phyloP scores from a whole-genome alignment of 2,329 filamentous ascomycete genomes.

The Trichoderma lentiforme region DNA sequence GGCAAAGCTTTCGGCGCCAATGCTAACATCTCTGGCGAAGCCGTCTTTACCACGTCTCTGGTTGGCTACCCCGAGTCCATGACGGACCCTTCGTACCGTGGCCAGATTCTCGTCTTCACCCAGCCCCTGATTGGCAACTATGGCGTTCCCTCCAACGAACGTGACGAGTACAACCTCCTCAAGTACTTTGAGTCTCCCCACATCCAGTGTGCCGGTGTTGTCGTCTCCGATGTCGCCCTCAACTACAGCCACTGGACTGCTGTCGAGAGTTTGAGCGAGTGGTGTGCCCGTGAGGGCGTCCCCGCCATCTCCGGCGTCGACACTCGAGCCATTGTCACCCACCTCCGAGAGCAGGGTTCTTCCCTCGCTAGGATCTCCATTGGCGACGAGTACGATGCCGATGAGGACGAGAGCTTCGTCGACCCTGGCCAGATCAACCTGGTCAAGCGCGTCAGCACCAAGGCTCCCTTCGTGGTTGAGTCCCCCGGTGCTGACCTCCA shows the following conservation, averaged over 20 bases:
- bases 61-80: slow-evolving; percentile 97
- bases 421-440: slow-evolving; percentile 97
- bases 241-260: slow-evolving; percentile 99
- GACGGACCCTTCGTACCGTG: slow-evolving; percentile 82
- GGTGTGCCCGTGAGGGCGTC: slow-evolving; percentile 95
- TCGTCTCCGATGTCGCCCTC: slow-evolving; percentile 89
- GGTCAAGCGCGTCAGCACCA: slow-evolving; percentile 94
- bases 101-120: slow-evolving; percentile 97
- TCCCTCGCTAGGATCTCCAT: slow-evolving; percentile 92
- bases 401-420: slow-evolving; percentile 93
- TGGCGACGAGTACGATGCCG: slow-evolving; percentile 96
- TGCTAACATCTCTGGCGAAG: slow-evolving; percentile 94
- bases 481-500: slow-evolving; percentile 81
- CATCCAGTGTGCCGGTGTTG: slow-evolving; percentile 92
- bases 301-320: slow-evolving; percentile 96
- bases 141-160: slow-evolving; percentile 81
- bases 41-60: slow-evolving; percentile 96
- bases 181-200: slow-evolving; percentile 99
- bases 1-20: slow-evolving; percentile 96
- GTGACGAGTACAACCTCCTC: slow-evolving; percentile 84
- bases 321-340: slow-evolving; percentile 93
- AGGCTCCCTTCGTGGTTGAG: slow-evolving; percentile 93
- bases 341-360: slow-evolving; percentile 92
- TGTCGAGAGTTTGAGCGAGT: slow-evolving; percentile 86
- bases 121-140: slow-evolving; percentile 98